phyloP scores from a whole-genome alignment of 345 rosid species.

The Eucalyptus fibrosa region DNA sequence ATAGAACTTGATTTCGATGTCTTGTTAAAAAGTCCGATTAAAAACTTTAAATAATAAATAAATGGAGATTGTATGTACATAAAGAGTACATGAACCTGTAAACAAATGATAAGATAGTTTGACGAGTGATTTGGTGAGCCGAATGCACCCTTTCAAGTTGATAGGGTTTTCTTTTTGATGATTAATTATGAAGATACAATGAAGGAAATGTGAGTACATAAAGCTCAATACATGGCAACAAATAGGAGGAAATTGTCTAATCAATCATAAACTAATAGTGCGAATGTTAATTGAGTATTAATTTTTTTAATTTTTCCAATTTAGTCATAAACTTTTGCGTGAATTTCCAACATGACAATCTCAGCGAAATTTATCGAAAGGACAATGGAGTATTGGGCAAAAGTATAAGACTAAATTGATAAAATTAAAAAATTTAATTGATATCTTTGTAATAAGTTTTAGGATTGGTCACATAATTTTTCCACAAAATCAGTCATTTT shows the following conservation, averaged over 20 bases:
- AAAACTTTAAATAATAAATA: not conserved
- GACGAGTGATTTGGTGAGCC: not conserved
- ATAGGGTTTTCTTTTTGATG: not conserved
- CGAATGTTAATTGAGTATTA: not conserved
- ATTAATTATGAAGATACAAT: not conserved
- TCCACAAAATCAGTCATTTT: not conserved
- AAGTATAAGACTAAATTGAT: not conserved
- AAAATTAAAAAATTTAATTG: not conserved
- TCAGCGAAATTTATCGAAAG: fast-evolving
- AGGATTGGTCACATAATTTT: not conserved
- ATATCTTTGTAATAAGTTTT: fast-evolving
- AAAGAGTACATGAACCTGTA: not conserved
- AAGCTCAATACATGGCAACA: not conserved
- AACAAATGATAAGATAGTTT: not conserved
- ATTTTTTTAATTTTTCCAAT: not conserved
- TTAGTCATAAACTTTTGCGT: fast-evolving
- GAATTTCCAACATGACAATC: not conserved
- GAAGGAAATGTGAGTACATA: not conserved
- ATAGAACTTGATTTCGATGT: fast-evolving
- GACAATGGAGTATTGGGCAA: not conserved
- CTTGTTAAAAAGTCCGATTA: fast-evolving
- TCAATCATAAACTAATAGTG: not conserved
- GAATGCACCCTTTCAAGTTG: not conserved
- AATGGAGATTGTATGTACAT: not conserved
- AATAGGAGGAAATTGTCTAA: not conserved